These are phyloP conservation scores for Pseudozyma sp. DNA, from an alignment of 1,284 basidiomycete species.

Conservation along the genomic window DNA sequence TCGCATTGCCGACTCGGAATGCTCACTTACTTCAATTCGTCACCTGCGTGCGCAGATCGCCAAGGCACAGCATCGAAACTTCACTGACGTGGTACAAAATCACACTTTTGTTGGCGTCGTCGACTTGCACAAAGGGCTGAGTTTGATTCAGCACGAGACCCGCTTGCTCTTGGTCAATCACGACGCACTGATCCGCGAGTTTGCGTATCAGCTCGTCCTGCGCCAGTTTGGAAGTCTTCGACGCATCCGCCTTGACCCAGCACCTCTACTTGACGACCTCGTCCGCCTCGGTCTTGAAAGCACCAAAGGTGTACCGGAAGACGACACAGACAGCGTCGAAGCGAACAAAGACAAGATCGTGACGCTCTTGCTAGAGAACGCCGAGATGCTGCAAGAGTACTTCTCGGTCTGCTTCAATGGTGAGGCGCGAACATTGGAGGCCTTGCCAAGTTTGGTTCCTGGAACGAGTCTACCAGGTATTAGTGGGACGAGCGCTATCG, in stretches of 20 bases:
- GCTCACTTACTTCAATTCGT: conserved; percentile 82
- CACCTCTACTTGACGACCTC: conserved; percentile 79
- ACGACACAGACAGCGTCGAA: conserved; percentile 68
- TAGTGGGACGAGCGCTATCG: conserved; percentile 77
- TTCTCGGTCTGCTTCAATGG: conserved; percentile 77
- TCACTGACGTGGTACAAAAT: conserved; percentile 84
- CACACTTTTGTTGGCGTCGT: conserved; percentile 95
- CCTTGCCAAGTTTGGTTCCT: conserved; percentile 82
- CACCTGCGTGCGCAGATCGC: conserved; percentile 76
- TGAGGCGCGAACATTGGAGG: conserved; percentile 76
- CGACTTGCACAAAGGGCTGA: conserved; percentile 79
- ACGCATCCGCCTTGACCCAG: conserved; percentile 82
- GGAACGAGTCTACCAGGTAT: conserved; percentile 86
- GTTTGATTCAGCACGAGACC: conserved; percentile 87
- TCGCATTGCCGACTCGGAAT: conserved; percentile 81
- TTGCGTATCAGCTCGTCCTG: conserved; percentile 93
- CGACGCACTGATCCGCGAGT: conserved; percentile 76
- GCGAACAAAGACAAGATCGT: conserved; percentile 57
- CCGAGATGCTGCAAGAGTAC: conserved; percentile 92
- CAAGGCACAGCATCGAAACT: conserved; percentile 79
- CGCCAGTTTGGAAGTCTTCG: conserved; percentile 89
- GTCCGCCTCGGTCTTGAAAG: conserved; percentile 82
- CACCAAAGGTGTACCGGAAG: conserved; percentile 72
- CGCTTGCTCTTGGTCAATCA: conserved; percentile 91
- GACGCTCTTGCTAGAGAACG: conserved; percentile 70